Evolutionary conservation across 2,329 filamentous ascomycete genomes (phyloP).

Genomic region (Cladosporium velox): DNA sequence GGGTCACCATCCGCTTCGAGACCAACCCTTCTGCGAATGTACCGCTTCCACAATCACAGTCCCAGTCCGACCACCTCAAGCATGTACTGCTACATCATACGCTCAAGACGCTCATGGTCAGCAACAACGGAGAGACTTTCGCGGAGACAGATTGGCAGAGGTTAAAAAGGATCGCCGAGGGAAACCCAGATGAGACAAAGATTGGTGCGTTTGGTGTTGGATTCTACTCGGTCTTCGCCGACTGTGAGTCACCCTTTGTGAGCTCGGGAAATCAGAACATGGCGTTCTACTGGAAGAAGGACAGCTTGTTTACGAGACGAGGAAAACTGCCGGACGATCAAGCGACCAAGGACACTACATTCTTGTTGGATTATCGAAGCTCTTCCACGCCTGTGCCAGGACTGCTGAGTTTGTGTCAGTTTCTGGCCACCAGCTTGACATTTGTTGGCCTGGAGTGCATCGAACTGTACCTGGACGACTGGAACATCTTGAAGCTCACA

Average conservation of each 20-base stretch:
- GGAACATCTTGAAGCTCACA: slow-evolving; percentile 72
- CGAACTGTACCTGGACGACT: slow-evolving; percentile 88
- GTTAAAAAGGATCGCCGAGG: slow-evolving; percentile 95
- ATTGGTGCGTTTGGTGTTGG: slow-evolving; percentile 98
- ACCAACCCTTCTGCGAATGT: slow-evolving; percentile 80
- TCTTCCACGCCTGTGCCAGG: slow-evolving; percentile 83
- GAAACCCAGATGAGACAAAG: slow-evolving; percentile 98
- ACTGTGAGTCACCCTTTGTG: slow-evolving; percentile 96
- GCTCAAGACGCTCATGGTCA: slow-evolving; percentile 80
- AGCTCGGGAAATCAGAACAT: slow-evolving; percentile 90
- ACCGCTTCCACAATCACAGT: slow-evolving; percentile 66
- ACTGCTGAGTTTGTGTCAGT: slow-evolving; percentile 83
- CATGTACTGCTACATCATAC: slow-evolving; percentile 85
- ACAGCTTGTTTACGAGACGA: slow-evolving; percentile 89
- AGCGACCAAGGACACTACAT: slow-evolving; percentile 71
- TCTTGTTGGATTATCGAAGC: slow-evolving; percentile 92
- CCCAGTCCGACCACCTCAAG: slow-evolving; percentile 72
- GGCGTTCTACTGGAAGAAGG: slow-evolving; percentile 99
- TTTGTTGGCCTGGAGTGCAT: slow-evolving; percentile 88
- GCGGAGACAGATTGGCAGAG: slow-evolving; percentile 88
- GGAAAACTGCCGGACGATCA: slow-evolving; percentile 67
- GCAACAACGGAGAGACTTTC: slow-evolving; percentile 89
- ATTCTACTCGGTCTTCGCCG: slow-evolving; percentile 97
- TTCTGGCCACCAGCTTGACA: slow-evolving; percentile 89
- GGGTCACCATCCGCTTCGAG: slow-evolving; percentile 88